Conservation (phyloP, 2,329 filamentous ascomycete species). For the Apiospora saccharicola region DNA sequence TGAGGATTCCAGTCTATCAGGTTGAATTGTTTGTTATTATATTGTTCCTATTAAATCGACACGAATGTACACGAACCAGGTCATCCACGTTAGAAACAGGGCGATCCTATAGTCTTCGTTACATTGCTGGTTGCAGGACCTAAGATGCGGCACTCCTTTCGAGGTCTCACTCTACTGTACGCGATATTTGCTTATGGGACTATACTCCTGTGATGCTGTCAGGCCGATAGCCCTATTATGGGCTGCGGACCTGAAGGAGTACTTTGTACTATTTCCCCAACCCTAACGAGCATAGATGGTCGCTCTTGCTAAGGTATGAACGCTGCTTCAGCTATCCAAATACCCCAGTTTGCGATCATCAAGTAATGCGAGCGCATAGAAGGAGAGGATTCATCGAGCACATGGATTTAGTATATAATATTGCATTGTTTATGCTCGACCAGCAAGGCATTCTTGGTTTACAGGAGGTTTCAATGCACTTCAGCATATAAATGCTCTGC, state of each 20-base stretch:
- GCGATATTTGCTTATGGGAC: no score
- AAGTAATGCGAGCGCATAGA: neutral
- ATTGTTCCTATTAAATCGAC: no score
- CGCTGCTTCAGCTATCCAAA: neutral
- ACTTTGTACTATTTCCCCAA: fast-evolving
- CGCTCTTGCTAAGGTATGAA: neutral
- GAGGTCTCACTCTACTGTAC: no score
- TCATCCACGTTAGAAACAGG: no score
- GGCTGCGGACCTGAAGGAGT: neutral
- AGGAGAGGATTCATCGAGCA: neutral
- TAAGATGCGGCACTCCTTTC: no score
- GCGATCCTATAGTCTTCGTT: no score
- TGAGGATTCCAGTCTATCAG: no score
- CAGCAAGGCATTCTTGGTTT: neutral
- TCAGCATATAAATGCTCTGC: neutral
- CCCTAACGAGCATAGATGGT: neutral
- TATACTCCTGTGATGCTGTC: no score
- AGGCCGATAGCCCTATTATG: no score
- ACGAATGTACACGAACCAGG: no score
- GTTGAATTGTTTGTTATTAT: no score
- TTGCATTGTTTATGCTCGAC: neutral
- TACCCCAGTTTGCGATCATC: neutral
- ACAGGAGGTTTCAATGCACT: neutral
- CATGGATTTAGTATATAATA: neutral
- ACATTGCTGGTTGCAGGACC: no score